Conservation (phyloP, 2,329 filamentous ascomycete genomes). For the Bipolaris victoriae region DNA sequence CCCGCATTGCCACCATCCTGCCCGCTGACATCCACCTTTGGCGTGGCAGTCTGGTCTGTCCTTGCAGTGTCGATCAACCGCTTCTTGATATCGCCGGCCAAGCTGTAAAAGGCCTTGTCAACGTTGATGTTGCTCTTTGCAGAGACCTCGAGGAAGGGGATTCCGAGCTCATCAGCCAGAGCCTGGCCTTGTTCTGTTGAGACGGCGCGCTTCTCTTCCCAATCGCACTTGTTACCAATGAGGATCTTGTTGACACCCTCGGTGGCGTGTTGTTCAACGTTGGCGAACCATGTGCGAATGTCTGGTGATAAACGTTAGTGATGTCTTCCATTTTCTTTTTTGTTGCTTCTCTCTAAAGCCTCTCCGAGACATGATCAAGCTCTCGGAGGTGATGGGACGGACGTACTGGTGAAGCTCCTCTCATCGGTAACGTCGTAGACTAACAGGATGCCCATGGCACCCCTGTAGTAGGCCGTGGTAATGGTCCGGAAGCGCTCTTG, state of each 20-base stretch:
- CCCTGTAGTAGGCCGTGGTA: constrained; percentile 97
- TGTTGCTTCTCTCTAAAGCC: constrained; percentile 5
- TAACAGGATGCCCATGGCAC: constrained; percentile 96
- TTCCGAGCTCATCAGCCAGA: constrained; percentile 92
- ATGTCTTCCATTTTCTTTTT: constrained; percentile 1
- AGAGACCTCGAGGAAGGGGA: constrained; percentile 97
- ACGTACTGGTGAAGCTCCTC: constrained; percentile 90
- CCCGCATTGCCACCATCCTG: constrained; percentile 32
- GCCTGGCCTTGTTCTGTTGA: constrained; percentile 92
- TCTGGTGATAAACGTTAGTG: constrained; percentile 61
- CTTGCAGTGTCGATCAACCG: constrained; percentile 91
- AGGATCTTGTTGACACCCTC: constrained; percentile 99
- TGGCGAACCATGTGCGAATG: constrained; percentile 99
- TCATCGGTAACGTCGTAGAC: constrained; percentile 99
- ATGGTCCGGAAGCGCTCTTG: constrained; percentile 99
- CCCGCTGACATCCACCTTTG: constrained; percentile 46
- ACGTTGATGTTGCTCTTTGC: constrained; percentile 99
- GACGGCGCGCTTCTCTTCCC: constrained; percentile 97
- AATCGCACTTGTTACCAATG: constrained; percentile 99
- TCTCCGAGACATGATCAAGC: neutral
- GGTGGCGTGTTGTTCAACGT: constrained; percentile 96
- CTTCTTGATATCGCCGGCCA: constrained; percentile 98
- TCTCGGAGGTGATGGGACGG: neutral
- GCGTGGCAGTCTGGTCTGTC: constrained; percentile 60
- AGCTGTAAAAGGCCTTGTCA: constrained; percentile 96